Percentiles rank a stretch among this genome's conserved stretches.
Evolutionary conservation across 352 stramenopile species (phyloP).

Genomic region (Phytopythium aichiense): DNA sequence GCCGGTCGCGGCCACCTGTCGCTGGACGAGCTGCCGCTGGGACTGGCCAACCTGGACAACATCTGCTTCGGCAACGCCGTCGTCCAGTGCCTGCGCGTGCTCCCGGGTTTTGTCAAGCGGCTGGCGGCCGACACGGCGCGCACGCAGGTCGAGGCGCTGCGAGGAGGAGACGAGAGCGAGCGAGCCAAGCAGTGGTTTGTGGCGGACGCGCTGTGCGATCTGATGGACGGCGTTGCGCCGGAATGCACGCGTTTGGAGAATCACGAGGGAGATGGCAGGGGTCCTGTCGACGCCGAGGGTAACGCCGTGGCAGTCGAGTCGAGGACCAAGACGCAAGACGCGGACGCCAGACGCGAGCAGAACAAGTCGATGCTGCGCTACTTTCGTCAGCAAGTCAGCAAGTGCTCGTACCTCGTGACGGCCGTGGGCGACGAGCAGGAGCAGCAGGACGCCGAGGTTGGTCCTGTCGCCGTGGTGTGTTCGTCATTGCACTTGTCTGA

Average conservation of each 20-base stretch:
- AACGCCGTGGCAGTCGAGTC: neutral
- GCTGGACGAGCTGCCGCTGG: conserved; percentile 15
- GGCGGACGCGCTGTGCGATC: conserved; percentile 9
- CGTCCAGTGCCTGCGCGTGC: conserved; percentile 49
- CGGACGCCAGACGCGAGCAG: conserved; percentile 1
- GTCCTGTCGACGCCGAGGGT: neutral
- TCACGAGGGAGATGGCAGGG: neutral
- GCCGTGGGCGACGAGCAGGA: conserved; percentile 36
- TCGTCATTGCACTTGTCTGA: neutral
- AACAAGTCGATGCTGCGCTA: conserved; percentile 15
- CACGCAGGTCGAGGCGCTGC: neutral
- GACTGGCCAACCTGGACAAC: conserved; percentile 66
- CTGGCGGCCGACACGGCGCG: conserved; percentile 3
- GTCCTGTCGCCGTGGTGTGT: neutral
- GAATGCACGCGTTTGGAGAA: too few relatives aligned
- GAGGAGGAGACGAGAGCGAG: neutral
- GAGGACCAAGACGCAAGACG: neutral
- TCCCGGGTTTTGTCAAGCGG: conserved; percentile 37
- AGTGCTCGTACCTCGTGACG: conserved; percentile 48
- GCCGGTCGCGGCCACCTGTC: conserved; percentile 5
- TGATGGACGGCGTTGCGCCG: conserved; percentile 11
- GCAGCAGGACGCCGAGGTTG: conserved; percentile 73
- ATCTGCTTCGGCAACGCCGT: conserved; percentile 79
- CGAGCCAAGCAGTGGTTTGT: conserved; percentile 6
- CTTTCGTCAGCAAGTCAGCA: conserved; percentile 29